Conservation (phyloP, 1,284 basidiomycete species). For the Papiliotrema laurentii region DNA sequence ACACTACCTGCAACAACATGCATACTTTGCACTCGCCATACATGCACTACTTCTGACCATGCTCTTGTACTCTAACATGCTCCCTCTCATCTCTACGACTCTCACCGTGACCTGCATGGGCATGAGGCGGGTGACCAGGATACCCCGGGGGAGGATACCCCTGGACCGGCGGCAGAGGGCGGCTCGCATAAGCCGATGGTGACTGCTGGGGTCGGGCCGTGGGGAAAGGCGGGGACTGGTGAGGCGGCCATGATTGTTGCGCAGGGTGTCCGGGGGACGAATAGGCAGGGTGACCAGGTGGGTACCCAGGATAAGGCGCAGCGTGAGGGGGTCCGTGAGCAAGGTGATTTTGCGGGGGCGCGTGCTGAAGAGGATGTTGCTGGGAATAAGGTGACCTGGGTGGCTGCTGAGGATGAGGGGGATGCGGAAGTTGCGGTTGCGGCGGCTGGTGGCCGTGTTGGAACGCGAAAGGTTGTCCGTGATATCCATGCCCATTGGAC, state of each 20-base stretch:
- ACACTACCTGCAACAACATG: no score
- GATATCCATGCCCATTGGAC: not conserved
- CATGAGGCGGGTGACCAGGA: not conserved
- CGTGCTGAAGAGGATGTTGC: not conserved
- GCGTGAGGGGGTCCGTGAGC: no score
- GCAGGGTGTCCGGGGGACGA: not conserved
- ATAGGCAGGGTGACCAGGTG: not conserved
- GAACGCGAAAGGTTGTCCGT: not conserved
- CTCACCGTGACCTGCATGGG: no score
- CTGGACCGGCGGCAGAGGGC: not conserved
- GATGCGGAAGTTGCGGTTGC: not conserved
- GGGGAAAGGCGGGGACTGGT: no score
- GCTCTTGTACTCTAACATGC: not conserved
- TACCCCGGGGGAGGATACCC: not conserved
- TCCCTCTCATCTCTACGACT: not conserved
- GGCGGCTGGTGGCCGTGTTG: not conserved
- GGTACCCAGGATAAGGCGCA: not conserved
- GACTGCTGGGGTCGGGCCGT: not conserved
- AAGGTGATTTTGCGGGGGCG: not conserved
- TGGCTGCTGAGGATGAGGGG: not conserved
- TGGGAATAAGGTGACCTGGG: not conserved
- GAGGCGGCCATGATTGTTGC: no score
- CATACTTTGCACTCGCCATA: no score
- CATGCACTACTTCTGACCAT: not conserved
- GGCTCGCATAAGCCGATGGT: not conserved